A percentile compares a stretch with the other conserved stretches of the same genome.
Conservation (phyloP, 495 filamentous ascomycete species). For the Penicillium tannophilum region DNA sequence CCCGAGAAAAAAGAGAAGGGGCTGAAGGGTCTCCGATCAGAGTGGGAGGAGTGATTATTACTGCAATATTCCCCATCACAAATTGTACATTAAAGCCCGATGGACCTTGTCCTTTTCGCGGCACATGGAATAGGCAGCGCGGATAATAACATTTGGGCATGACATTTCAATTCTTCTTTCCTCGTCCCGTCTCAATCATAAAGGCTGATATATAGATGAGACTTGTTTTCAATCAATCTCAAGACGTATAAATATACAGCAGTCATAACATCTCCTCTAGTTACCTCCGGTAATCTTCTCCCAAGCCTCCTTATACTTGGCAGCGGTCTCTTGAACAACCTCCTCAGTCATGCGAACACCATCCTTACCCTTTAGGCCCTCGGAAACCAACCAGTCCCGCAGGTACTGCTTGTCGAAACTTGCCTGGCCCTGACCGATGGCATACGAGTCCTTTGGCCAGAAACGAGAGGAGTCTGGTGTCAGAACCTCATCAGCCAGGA, state of each 20-base stretch:
- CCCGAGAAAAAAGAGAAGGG: slow-evolving; percentile 34
- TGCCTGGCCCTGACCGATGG: slow-evolving; percentile 70
- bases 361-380: slow-evolving; percentile 70
- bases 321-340: slow-evolving; percentile 61
- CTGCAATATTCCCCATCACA: background rate
- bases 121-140: background rate
- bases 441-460: slow-evolving; percentile 78
- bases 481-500: slow-evolving; percentile 89
- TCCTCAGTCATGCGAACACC: slow-evolving; percentile 69
- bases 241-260: background rate
- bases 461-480: slow-evolving; percentile 87
- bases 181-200: slow-evolving; percentile 8
- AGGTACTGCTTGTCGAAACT: slow-evolving; percentile 93
- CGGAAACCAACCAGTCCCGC: slow-evolving; percentile 77
- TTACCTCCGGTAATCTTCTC: slow-evolving; percentile 65
- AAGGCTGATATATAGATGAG: background rate
- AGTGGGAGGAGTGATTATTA: slow-evolving; percentile 39
- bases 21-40: slow-evolving; percentile 38
- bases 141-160: slow-evolving; percentile 4
- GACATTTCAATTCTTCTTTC: slow-evolving; percentile 10
- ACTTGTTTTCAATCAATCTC: background rate
- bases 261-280: slow-evolving; percentile 8
- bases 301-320: slow-evolving; percentile 70
- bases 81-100: background rate
- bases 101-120: slow-evolving; percentile 4